Percentiles rank a stretch among this genome's conserved stretches.
These are phyloP conservation scores for Venturia effusa DNA, from an alignment of 2,329 filamentous ascomycete genomes.

Conservation along the genomic window DNA sequence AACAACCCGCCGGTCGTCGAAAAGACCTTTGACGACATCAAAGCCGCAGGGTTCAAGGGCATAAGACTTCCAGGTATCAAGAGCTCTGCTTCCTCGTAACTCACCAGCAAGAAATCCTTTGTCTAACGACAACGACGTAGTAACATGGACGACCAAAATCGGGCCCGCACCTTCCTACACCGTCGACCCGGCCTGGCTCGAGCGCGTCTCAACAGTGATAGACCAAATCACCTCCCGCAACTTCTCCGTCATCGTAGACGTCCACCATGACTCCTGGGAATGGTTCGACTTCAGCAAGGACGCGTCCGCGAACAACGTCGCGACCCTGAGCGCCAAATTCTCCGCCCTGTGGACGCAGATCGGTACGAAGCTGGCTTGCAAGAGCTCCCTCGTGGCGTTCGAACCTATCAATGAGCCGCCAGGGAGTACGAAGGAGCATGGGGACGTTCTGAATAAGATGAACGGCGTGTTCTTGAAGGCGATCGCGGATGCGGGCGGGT, in stretches of 20 bases:
- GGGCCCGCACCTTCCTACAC: constrained; percentile 41
- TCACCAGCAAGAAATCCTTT: background rate
- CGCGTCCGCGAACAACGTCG: constrained; percentile 32
- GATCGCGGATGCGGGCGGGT: constrained; percentile 43
- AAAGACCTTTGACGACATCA: constrained; percentile 41
- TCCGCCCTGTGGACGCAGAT: constrained; percentile 48
- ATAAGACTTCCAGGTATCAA: constrained; percentile 41
- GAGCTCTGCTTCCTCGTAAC: background rate
- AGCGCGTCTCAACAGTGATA: constrained; percentile 47
- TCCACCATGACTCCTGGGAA: constrained; percentile 49
- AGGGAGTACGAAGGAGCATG: constrained; percentile 40
- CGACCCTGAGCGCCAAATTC: constrained; percentile 46
- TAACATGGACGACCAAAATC: constrained; percentile 50
- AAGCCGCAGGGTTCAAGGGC: constrained; percentile 45
- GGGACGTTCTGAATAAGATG: constrained; percentile 41
- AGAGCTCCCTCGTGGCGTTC: constrained; percentile 43
- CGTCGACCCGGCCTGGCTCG: constrained; percentile 44
- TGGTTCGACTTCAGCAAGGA: constrained; percentile 44
- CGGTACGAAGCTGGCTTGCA: constrained; percentile 42
- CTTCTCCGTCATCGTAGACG: constrained; percentile 45
- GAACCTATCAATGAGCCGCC: constrained; percentile 52
- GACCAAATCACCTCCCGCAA: constrained; percentile 42
- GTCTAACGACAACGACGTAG: constrained; percentile 18
- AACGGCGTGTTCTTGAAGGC: constrained; percentile 47
- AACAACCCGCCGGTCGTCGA: constrained; percentile 43